Evolutionary conservation across 129 eudicot genomes (phyloP).

Genomic region (Lactuca saligna): DNA sequence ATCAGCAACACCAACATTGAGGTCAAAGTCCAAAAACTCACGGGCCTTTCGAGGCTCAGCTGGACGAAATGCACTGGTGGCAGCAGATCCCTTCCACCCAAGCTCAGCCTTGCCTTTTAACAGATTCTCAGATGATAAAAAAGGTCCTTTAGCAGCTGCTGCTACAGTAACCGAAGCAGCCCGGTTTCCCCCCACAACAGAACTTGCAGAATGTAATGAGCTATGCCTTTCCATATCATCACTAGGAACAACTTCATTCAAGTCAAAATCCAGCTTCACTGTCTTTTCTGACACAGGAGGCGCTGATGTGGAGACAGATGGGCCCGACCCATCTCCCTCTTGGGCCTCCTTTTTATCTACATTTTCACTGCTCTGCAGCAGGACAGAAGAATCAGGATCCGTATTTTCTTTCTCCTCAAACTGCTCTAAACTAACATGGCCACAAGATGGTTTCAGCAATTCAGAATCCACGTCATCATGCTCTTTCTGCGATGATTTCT

Average conservation of each 20-base stretch:
- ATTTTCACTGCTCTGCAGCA: conserved; percentile 13
- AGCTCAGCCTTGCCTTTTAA: conserved; percentile 62
- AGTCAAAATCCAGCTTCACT: conserved; percentile 63
- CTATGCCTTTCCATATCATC: conserved; percentile 50
- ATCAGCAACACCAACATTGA: conserved; percentile 59
- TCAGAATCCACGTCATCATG: not conserved
- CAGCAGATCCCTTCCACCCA: conserved; percentile 98
- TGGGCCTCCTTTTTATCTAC: conserved; percentile 28
- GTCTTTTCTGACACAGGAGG: conserved; percentile 33
- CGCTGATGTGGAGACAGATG: conserved; percentile 26
- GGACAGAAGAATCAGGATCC: conserved; percentile 28
- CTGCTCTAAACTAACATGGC: conserved; percentile 18
- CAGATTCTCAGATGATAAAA: conserved; percentile 70
- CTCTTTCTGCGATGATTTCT: conserved; percentile 18
- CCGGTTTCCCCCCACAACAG: conserved; percentile 31
- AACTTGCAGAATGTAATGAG: conserved; percentile 27
- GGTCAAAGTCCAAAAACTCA: conserved; percentile 58
- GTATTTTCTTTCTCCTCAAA: conserved; percentile 19
- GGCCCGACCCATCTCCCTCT: conserved; percentile 1
- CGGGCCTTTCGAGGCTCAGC: conserved; percentile 78
- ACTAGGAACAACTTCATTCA: conserved; percentile 65
- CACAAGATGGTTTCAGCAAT: conserved; percentile 6
- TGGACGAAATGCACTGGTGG: conserved; percentile 98
- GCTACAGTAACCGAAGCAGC: conserved; percentile 75
- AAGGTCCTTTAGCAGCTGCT: conserved; percentile 84